Evolutionary conservation across 306 rosid species (phyloP), one percentile per base, ranked within the genome.

Genomic region (Aeschynomene evenia): DNA sequence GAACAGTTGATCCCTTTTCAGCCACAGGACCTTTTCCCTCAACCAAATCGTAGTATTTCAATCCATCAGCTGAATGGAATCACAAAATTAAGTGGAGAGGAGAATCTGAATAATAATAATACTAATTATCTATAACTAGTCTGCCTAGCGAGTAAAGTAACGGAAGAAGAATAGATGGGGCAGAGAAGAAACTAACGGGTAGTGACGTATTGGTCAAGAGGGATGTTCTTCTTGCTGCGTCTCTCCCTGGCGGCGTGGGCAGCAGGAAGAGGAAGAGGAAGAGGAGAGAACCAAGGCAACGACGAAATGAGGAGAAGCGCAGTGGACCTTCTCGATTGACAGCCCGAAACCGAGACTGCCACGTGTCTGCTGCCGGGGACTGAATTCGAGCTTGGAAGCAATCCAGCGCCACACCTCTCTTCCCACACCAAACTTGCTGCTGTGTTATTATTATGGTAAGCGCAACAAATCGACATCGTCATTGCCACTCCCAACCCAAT

Each of bases 1-100:
- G 86, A 79, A 91, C 97, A 3, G 88, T 78, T 22, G 91, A 85
- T 56, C 96, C 97, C 52, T 88, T 87, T 59, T 87, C 87, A 20
- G 99, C 95, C 10, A 70, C 21, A 10, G 84, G 84, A 64, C 98
- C 98, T 64, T 74, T 90, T 20, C 98, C 98, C 80, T 82, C 96
- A 43, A 84, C 85, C 56, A 91, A 49, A 84, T 94, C 99, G 69
- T 87, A 94, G 81, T 87, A 94, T 68, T 88, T 88, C 66, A 94
- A 68, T 70, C 96, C 99, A 72, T 81, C 91, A 29, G 83, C 98
- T 88, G 88, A 13, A 82, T 71, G 54, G 64, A 31, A 68, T 37
- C 34, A 67, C 62, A 72, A 34, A 28, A 28, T 28, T 28, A 28
- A 28, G 14, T 15, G 20, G 60, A 36, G 6, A 40, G 28, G n/a